phyloP scores from a whole-genome alignment of 371 early-diverging fungal genomes.

The Umbelopsis sp. region DNA sequence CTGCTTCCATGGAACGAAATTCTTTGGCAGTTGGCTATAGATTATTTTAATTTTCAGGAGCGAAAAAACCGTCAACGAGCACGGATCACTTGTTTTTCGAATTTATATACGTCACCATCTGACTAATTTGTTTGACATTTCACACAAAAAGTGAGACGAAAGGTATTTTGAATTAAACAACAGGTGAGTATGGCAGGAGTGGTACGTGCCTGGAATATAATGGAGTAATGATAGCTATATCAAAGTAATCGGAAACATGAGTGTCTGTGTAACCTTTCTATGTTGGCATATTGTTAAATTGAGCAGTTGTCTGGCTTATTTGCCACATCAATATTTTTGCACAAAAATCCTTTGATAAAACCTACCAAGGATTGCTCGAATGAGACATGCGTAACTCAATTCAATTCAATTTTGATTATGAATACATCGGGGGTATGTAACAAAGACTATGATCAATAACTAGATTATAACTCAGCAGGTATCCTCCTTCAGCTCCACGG shows the following conservation, averaged over 20 bases:
- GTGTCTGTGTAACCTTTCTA: not conserved
- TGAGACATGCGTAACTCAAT: no score
- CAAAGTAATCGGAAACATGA: not conserved
- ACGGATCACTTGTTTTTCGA: not conserved
- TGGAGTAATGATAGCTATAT: no score
- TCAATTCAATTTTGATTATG: not conserved
- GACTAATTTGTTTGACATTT: not conserved
- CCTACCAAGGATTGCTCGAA: no score
- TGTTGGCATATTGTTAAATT: not conserved
- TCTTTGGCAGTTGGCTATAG: not conserved
- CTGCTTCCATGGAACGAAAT: conserved; percentile 6
- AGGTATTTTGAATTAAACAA: no score
- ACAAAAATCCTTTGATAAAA: no score
- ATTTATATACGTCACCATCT: not conserved
- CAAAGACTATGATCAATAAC: no score
- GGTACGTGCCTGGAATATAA: no score
- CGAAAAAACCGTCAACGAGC: not conserved
- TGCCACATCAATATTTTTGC: no score
- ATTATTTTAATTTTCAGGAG: no score
- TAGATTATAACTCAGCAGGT: no score
- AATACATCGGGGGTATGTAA: not conserved
- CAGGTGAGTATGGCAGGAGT: no score
- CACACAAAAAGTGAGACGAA: not conserved
- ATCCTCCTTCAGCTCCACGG: conserved; percentile 57
- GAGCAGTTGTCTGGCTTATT: no score